Base-by-base conservation (phyloP, 441 rosid species). In the Adansonia gregorii region DNA sequence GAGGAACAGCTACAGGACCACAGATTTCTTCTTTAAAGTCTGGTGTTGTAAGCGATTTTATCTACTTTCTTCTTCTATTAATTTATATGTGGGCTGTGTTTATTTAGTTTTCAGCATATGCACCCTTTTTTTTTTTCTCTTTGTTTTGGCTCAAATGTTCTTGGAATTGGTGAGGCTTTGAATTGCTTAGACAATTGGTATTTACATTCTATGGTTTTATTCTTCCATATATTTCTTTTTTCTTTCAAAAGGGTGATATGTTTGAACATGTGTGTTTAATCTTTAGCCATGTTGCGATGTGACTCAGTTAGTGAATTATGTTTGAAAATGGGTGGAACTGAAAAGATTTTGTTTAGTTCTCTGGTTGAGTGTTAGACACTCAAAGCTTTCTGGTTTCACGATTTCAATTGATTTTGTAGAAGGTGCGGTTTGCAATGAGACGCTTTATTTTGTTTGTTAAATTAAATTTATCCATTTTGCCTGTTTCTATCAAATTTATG, bases 1-100 rank as follows among this genome's bases (percentile, higher is more conserved):
- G 98, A 82, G 99, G 99, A 89, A 87, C 90, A 9, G 79, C 97
- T 8, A 95, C 92, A 82, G 89, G 89, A 63, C 98, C 99, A 79
- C 97, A 95, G 80, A 91, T 89, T 76, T 83, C 83, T 15, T 76
- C 94, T 54, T 82, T 95, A 75, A 82, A 86, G 79, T 83, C 98
- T 79, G 98, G 98, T 73, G 89, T 91, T 72, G 99, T 95, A 87
- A 80, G 97, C 68, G 74, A 74, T 43, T 64, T 49, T 48, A 54
- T 68, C 20, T 24, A 31, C 14, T 54, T 27, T 69, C 69, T 66
- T 17, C 15, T 54, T 45, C 35, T 4, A 35, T 43, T 72, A 61
- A 49, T 66, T 63, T 27, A 20, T 70, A 0, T 58, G 15, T 73
- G 67, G 39, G 39, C 51, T 22, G 20, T 67, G 2, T 75, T 67